Conservation (phyloP, 768 basidiomycete species). For the Lentinula sp. region DNA sequence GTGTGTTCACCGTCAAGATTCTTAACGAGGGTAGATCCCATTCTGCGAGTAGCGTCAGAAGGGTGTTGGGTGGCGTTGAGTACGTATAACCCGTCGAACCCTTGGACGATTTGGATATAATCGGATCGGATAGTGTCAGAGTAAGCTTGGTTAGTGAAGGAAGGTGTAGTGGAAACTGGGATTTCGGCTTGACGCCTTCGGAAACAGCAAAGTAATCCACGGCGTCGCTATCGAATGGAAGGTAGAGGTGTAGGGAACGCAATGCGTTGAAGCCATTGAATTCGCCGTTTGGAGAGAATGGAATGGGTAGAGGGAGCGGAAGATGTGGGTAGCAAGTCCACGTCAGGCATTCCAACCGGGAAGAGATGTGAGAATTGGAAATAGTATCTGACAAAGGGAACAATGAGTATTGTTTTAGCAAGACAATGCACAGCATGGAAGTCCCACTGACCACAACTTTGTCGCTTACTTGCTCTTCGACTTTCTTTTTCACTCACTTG, state of each 20-base stretch:
- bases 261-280: background rate
- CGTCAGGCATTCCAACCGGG: background rate
- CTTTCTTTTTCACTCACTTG: background rate
- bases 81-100: background rate
- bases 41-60: background rate
- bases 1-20: background rate
- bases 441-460: background rate
- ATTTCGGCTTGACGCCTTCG: background rate
- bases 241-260: background rate
- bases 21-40: background rate
- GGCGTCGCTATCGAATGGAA: background rate
- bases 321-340: background rate
- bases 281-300: background rate
- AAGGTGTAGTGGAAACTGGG: background rate
- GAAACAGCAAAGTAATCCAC: background rate
- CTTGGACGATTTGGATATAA: background rate
- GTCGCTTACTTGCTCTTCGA: background rate
- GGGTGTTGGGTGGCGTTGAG: background rate
- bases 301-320: background rate
- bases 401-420: background rate
- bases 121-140: background rate
- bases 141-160: background rate
- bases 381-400: background rate
- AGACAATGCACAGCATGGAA: background rate
- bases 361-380: background rate